phyloP scores from a whole-genome alignment of 345 rosid genomes.

The Lepidium didymum region DNA sequence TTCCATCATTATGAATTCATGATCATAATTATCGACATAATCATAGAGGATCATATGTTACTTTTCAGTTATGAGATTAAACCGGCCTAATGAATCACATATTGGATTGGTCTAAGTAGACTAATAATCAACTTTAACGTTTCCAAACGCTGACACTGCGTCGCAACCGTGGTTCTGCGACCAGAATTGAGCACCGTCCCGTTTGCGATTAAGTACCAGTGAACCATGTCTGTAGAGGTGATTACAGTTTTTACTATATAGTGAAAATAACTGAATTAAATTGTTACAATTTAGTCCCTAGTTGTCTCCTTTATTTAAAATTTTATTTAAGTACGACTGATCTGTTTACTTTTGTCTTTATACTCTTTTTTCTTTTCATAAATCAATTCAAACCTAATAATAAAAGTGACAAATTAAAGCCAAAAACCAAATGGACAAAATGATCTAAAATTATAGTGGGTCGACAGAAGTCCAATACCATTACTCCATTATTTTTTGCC shows the following conservation, averaged over 20 bases:
- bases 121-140: background rate
- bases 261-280: background rate
- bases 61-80: background rate
- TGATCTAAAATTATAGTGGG: conserved; percentile 24
- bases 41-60: background rate
- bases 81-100: background rate
- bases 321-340: background rate
- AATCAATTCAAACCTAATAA: conserved; percentile 26
- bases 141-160: background rate
- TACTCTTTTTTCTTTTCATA: conserved; percentile 12
- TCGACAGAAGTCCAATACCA: conserved; percentile 18
- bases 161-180: background rate
- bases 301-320: background rate
- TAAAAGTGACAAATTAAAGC: conserved; percentile 21
- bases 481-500: conserved; percentile 15
- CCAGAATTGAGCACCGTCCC: background rate
- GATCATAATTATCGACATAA: background rate
- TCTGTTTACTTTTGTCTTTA: conserved; percentile 20
- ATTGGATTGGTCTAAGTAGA: background rate
- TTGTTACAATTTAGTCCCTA: no score
- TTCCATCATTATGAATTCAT: no score
- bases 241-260: background rate
- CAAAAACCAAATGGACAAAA: conserved; percentile 22
- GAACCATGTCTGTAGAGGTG: background rate
- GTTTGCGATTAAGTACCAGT: background rate